These are phyloP conservation scores for Turnera subulata DNA, from an alignment of 345 rosid genomes.

Conservation along the genomic window DNA sequence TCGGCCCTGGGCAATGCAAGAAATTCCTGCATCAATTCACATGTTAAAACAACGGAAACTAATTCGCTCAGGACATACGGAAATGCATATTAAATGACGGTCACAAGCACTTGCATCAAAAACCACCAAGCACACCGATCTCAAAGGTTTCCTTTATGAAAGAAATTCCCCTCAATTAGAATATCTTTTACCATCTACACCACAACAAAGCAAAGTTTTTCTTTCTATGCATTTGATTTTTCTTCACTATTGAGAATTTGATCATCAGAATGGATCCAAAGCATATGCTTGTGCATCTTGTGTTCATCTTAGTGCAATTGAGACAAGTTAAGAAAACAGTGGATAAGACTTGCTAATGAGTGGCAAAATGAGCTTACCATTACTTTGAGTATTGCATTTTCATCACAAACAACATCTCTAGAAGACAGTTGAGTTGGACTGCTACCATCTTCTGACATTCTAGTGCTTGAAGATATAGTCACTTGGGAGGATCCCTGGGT, in stretches of 20 bases:
- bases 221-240: no score
- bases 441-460: slow-evolving; percentile 69
- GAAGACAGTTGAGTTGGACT: slow-evolving; percentile 71
- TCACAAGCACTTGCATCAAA: not conserved
- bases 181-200: no score
- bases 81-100: no score
- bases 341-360: no score
- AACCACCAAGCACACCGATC: no score
- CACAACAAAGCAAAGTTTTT: no score
- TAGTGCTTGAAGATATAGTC: slow-evolving; percentile 61
- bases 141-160: no score
- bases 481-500: slow-evolving; percentile 75
- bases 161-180: no score
- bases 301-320: not conserved
- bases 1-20: slow-evolving; percentile 96
- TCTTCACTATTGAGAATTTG: no score
- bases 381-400: slow-evolving; percentile 88
- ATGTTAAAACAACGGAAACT: no score
- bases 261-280: not conserved
- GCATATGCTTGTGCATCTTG: not conserved
- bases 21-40: slow-evolving; percentile 63
- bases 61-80: no score
- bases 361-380: slow-evolving; percentile 54
- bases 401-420: slow-evolving; percentile 63
- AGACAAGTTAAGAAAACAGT: not conserved